phyloP scores from a whole-genome alignment of 306 rosid genomes.

The Cyamopsis tetragonoloba region DNA sequence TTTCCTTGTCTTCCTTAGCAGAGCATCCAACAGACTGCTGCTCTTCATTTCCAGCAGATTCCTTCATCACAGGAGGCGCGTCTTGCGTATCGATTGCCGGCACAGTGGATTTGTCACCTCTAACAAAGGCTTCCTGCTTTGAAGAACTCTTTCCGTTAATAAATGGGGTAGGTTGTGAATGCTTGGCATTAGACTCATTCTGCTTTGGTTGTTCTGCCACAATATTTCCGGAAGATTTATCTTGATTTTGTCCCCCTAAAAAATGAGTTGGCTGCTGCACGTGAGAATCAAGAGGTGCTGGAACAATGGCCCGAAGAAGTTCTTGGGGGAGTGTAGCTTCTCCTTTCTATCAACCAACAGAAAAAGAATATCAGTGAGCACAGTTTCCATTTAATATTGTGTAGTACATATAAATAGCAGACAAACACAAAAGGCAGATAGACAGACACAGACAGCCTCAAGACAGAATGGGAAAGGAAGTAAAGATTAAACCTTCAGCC shows the following conservation, averaged over 20 bases:
- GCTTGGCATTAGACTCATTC: constrained; percentile 52
- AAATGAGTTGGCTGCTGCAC: constrained; percentile 59
- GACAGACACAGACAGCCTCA: neutral
- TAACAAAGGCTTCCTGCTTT: constrained; percentile 53
- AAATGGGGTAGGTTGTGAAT: constrained; percentile 46
- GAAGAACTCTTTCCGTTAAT: constrained; percentile 44
- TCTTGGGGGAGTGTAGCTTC: constrained; percentile 91
- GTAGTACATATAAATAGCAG: constrained; percentile 13
- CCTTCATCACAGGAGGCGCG: constrained; percentile 48
- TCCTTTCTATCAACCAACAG: constrained; percentile 72
- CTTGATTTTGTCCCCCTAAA: constrained; percentile 57
- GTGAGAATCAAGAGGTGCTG: constrained; percentile 83
- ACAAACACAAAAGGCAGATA: neutral
- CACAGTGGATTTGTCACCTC: constrained; percentile 55
- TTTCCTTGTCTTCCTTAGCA: constrained; percentile 61
- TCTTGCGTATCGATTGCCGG: constrained; percentile 47
- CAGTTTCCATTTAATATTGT: constrained; percentile 18
- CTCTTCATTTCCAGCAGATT: constrained; percentile 72
- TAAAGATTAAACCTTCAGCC: constrained; percentile 67
- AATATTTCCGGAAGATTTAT: constrained; percentile 53
- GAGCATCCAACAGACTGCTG: constrained; percentile 41
- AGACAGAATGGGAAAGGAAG: constrained; percentile 19
- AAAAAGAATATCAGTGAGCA: constrained; percentile 28
- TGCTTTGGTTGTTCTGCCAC: constrained; percentile 50
- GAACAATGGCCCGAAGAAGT: constrained; percentile 80